These are phyloP conservation scores for Quercus tomentella DNA, from an alignment of 331 rosid genomes.

Conservation along the genomic window DNA sequence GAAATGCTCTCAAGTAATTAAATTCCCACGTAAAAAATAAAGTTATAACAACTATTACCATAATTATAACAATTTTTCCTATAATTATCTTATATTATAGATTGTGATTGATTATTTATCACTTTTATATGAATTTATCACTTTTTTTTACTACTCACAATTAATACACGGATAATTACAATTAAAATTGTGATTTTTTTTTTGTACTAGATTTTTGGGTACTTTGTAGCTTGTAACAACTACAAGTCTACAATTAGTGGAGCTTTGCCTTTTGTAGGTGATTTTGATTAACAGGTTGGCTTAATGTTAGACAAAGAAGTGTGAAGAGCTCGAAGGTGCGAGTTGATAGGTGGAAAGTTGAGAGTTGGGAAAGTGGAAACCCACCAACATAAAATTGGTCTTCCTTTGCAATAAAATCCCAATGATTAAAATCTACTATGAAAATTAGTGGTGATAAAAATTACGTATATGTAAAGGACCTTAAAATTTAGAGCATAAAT, in stretches of 20 bases:
- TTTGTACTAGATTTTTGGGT: too few relatives aligned
- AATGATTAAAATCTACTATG: neutral
- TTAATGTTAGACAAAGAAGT: neutral
- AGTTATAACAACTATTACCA: too few relatives aligned
- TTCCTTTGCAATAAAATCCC: neutral
- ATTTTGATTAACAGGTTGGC: neutral
- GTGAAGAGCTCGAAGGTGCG: neutral
- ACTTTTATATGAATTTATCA: too few relatives aligned
- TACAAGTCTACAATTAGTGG: too few relatives aligned
- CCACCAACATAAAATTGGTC: neutral
- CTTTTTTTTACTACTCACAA: too few relatives aligned
- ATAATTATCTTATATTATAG: too few relatives aligned
- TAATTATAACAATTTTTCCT: too few relatives aligned
- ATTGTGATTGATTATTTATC: accelerated
- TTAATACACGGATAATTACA: accelerated
- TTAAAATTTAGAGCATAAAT: too few relatives aligned
- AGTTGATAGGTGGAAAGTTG: neutral
- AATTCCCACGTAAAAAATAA: too few relatives aligned
- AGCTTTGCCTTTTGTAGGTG: neutral
- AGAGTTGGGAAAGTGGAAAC: neutral
- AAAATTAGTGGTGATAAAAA: neutral
- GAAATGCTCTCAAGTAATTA: neutral
- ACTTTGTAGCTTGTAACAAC: neutral
- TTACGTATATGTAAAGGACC: too few relatives aligned
- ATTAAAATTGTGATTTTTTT: too few relatives aligned